Percentiles rank a stretch among this genome's conserved stretches.
phyloP scores from a whole-genome alignment of 1,284 basidiomycete genomes.

The Ganoderma boninense region DNA sequence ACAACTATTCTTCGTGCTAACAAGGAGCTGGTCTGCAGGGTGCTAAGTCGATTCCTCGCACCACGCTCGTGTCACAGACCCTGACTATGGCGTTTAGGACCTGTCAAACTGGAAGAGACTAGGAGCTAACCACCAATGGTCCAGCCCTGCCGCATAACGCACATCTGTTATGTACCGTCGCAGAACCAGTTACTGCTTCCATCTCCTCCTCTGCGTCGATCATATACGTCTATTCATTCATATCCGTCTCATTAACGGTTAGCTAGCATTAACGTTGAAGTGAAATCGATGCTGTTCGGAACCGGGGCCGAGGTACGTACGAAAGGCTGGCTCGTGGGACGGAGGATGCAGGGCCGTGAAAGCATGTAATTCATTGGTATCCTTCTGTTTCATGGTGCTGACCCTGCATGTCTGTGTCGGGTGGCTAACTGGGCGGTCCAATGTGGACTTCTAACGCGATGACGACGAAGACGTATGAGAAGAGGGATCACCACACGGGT shows the following conservation, averaged over 20 bases:
- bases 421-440: neutral
- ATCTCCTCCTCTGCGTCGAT: neutral
- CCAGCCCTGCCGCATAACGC: neutral
- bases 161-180: neutral
- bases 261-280: neutral
- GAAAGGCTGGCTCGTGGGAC: neutral
- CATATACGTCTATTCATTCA: neutral
- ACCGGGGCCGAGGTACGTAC: neutral
- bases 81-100: neutral
- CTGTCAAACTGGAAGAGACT: neutral
- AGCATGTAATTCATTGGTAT: neutral
- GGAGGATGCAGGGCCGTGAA: neutral
- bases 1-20: neutral
- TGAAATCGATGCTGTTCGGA: neutral
- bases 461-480: neutral
- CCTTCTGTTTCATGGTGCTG: neutral
- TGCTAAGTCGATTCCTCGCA: neutral
- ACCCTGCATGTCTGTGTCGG: neutral
- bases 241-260: neutral
- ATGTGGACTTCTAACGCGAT: neutral
- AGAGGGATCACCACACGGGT: neutral
- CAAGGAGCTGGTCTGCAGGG: neutral
- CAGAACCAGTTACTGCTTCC: neutral
- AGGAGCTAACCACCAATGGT: neutral
- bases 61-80: neutral